A percentile compares a stretch with the other conserved stretches of the same genome.
These are phyloP conservation scores for Pisolithus thermaeus DNA, from an alignment of 1,284 basidiomycete species.

Conservation along the genomic window DNA sequence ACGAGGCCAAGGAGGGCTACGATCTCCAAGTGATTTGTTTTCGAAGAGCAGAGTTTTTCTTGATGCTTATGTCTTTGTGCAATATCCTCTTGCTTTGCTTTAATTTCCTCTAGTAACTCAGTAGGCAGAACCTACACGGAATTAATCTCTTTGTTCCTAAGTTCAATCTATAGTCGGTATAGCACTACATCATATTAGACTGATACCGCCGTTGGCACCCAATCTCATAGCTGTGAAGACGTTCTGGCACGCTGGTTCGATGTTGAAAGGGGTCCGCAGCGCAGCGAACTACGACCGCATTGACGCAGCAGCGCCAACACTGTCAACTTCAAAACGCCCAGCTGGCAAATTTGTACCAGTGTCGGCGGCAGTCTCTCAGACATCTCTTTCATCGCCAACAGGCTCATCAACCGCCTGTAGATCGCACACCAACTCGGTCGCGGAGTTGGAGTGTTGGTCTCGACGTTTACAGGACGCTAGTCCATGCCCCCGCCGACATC, in stretches of 20 bases:
- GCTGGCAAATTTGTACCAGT: background rate
- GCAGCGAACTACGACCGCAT: too few species aligned
- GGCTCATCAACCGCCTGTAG: too few species aligned
- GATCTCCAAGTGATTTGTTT: conserved; percentile 10
- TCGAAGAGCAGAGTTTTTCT: background rate
- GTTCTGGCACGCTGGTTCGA: too few species aligned
- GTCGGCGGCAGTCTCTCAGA: background rate
- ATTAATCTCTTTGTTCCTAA: too few species aligned
- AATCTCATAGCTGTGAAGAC: too few species aligned
- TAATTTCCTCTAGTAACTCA: too few species aligned
- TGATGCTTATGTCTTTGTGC: background rate
- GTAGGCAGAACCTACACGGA: too few species aligned
- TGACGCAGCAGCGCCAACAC: background rate
- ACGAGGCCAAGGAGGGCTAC: conserved; percentile 23
- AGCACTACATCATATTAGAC: too few species aligned
- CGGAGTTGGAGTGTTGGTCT: background rate
- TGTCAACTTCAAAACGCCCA: background rate
- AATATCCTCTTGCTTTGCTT: too few species aligned
- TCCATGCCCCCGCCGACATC: conserved; percentile 69
- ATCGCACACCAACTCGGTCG: background rate
- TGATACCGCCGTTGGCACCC: too few species aligned
- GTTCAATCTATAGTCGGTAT: too few species aligned
- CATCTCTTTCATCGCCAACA: background rate
- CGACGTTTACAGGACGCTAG: conserved; percentile 3
- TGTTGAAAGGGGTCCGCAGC: too few species aligned